Conservation (phyloP, 805 yeast species). For the Hanseniaspora valbyensis region DNA sequence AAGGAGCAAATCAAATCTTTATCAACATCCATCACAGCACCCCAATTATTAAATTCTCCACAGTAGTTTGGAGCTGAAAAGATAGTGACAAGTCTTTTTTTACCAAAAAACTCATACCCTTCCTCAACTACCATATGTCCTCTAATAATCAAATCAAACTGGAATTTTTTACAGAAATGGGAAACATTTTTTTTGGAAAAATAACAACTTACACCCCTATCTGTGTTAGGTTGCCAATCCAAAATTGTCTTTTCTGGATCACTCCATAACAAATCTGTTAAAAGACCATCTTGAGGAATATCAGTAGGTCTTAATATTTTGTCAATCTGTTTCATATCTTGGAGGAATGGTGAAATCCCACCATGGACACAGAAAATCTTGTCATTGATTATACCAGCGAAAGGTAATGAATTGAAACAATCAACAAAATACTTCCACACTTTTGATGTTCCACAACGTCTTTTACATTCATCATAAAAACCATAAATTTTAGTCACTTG, state of each 20-base stretch:
- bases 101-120: conserved; percentile 73
- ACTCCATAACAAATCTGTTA: conserved; percentile 74
- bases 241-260: conserved; percentile 53
- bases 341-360: conserved; percentile 64
- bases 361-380: conserved; percentile 89
- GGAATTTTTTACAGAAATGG: conserved; percentile 51
- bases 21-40: conserved; percentile 94
- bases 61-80: conserved; percentile 69
- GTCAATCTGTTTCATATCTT: conserved; percentile 55
- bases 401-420: conserved; percentile 88
- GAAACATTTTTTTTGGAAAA: conserved; percentile 67
- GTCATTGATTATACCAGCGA: conserved; percentile 90
- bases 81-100: conserved; percentile 62
- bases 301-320: conserved; percentile 70
- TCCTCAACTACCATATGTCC: conserved; percentile 89
- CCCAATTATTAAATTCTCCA: conserved; percentile 66
- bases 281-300: conserved; percentile 66
- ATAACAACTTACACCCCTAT: conserved; percentile 71
- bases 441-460: conserved; percentile 71
- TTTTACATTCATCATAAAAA: conserved; percentile 93
- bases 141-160: conserved; percentile 65
- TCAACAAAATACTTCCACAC: conserved; percentile 91
- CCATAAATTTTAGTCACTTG: conserved; percentile 95
- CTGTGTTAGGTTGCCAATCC: conserved; percentile 67
- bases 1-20: conserved; percentile 85